Base-by-base conservation (phyloP, 1,139 yeast species). In the Pichia terricola region DNA sequence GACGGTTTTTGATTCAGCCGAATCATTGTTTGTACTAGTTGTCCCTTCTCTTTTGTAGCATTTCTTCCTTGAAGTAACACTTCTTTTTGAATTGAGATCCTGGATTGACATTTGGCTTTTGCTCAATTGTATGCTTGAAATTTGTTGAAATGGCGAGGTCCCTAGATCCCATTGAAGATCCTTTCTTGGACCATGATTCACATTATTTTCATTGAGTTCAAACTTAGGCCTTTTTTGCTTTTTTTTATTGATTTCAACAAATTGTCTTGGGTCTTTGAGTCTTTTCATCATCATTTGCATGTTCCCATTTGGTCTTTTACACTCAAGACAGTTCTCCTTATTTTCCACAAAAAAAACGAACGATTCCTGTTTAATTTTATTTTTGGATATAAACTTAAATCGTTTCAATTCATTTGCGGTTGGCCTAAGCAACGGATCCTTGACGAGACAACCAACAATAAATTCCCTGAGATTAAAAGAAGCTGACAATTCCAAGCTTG, bases 381-480 rank as follows among this genome's bases (percentile, higher is more conserved):
- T 70, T 40, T 61, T 70, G 54, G 53, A 62, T 26, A 86, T 70
- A 52, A 85, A 84, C 43, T 70, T 70, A 49, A 80, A 86, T 46
- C 69, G 71, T 40, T 82, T 62, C n/a, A 87, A 66, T 41, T 69
- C 72, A 11, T 64, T 57, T 0, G 94, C 86, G 16, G 76, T 65
- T 4, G 75, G 77, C 44, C 96, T 67, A 26, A 66, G 60, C 26
- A 61, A 60, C 0, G 94, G 87, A 48, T 76, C 75, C 51, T 81
- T 77, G 30, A 72, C 67, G 49, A 87, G 70, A 56, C 95, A 87
- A 39, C 66, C 66, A n/a, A 60, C 57, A 8, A 84, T 72, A 59
- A 87, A 87, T 48, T 81, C 83, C 47, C 70, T 75, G 51, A 81
- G 61, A 38, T 53, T 47, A 33, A 41, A 43, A 68, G 62, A 49